These are phyloP conservation scores for Pythium plurisporium DNA, from an alignment of 352 stramenopile genomes.

Conservation along the genomic window DNA sequence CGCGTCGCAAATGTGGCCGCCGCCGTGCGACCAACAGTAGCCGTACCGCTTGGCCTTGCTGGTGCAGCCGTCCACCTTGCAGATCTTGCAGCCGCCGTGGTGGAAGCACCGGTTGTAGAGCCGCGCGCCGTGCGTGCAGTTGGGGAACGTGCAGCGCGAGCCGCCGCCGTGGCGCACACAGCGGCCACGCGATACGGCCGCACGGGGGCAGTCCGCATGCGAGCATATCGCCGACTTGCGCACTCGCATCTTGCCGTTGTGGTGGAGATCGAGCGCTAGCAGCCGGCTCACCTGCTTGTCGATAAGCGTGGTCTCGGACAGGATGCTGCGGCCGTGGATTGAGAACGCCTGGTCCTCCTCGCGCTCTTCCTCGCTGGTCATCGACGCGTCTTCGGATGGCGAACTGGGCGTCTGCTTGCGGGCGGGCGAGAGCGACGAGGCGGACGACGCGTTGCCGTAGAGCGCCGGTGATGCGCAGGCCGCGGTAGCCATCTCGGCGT, in stretches of 20 bases:
- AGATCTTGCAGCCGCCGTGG: conserved; percentile 69
- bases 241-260: conserved; percentile 29
- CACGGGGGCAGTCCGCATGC: conserved; percentile 68
- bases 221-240: too few relatives aligned
- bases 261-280: conserved; percentile 29
- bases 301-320: conserved; percentile 42
- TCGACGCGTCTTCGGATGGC: conserved; percentile 17
- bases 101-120: conserved; percentile 76
- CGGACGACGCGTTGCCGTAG: neutral
- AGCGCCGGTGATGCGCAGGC: conserved; percentile 14
- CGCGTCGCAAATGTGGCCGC: conserved; percentile 60
- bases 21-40: conserved; percentile 77
- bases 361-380: conserved; percentile 28
- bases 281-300: conserved; percentile 57
- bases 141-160: conserved; percentile 42
- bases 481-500: conserved; percentile 15
- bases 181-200: conserved; percentile 47
- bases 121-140: conserved; percentile 68
- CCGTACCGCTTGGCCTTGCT: conserved; percentile 79
- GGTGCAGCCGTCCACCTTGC: conserved; percentile 52
- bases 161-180: conserved; percentile 51
- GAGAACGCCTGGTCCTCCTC: conserved; percentile 38
- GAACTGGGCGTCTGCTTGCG: conserved; percentile 34
- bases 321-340: conserved; percentile 47
- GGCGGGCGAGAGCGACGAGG: conserved; percentile 42